Evolutionary conservation across 78 protist genomes (phyloP), one percentile per base, ranked within the genome.

Genomic region (Cavenderia fasciculata): DNA sequence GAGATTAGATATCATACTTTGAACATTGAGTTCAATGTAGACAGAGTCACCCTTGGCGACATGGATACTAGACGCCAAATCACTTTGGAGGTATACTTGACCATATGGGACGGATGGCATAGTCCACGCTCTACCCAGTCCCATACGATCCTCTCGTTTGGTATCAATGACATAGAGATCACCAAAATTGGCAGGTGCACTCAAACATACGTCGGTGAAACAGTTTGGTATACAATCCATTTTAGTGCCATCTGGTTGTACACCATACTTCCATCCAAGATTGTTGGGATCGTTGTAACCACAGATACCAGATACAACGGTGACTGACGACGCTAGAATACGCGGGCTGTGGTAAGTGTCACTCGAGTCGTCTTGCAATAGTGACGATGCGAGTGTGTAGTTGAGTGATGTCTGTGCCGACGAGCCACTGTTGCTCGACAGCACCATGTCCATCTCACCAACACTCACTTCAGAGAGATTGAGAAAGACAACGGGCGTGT

Each of bases 401-500:
- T 92, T 92, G n/a, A 86, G 33, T 33, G 27, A 29, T 8, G 16
- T 23, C n/a, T n/a, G n/a, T 57, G 41, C 61, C 33, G 46, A 18
- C 19, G 88, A 40, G 29, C 29, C 29, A 18, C 87, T 74, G 62
- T 74, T 77, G 34, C 29, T 10, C 12, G 47, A 73, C 1, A 85
- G 12, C 0, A 34, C 23, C 0, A 77, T 41, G 47, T 74, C 86
- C 38, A 70, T 57, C 34, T 86, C 94, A 43, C 95, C 82, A 0
- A 49, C 77, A 10, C 40, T 31, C 19, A 74, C 71, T 12, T 93
- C 95, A 18, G 93, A 59, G 16, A 93, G 49, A 29, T 74, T 51
- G 52, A 93, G 47, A 63, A 82, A 93, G 12, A 93, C 86, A 43
- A 93, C 70, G 2, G 95, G 95, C 2, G 95, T 86, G n/a, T 93